phyloP scores from a whole-genome alignment of 768 basidiomycete genomes.

The Suillus sp. region DNA sequence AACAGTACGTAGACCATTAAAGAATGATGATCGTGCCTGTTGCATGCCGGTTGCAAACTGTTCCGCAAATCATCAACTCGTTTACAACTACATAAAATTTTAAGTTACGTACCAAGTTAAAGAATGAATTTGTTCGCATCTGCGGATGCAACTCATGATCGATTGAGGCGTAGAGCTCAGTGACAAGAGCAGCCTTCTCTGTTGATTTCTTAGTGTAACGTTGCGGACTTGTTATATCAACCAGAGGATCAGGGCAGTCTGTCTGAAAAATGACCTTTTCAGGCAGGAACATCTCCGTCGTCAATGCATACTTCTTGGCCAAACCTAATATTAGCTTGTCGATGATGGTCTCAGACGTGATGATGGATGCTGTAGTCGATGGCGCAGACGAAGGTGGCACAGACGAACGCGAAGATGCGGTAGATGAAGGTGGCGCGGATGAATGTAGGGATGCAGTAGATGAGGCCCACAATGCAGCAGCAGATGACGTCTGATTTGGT shows the following conservation, averaged over 20 bases:
- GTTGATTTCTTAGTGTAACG: background rate
- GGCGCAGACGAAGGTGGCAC: background rate
- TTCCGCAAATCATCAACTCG: background rate
- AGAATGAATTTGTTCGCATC: background rate
- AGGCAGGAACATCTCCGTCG: conserved; percentile 1
- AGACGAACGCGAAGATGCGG: background rate
- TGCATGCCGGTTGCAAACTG: background rate
- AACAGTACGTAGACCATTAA: conserved; percentile 1
- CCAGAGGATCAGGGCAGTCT: background rate
- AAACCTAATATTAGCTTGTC: background rate
- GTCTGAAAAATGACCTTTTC: too few relatives aligned
- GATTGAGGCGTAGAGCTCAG: background rate
- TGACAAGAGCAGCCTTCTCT: background rate
- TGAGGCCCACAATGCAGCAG: background rate
- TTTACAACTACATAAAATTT: background rate
- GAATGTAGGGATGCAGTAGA: background rate
- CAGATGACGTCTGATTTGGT: background rate
- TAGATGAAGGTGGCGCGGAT: background rate
- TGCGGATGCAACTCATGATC: background rate
- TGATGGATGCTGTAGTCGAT: background rate
- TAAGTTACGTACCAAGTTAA: background rate
- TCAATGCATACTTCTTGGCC: conserved; percentile 3
- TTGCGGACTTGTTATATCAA: background rate
- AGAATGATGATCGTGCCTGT: background rate
- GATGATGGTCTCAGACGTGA: background rate